Evolutionary conservation across 106 monocot genomes (phyloP), one percentile per base, ranked within the genome.

Genomic region (Dioscorea dumetorum): DNA sequence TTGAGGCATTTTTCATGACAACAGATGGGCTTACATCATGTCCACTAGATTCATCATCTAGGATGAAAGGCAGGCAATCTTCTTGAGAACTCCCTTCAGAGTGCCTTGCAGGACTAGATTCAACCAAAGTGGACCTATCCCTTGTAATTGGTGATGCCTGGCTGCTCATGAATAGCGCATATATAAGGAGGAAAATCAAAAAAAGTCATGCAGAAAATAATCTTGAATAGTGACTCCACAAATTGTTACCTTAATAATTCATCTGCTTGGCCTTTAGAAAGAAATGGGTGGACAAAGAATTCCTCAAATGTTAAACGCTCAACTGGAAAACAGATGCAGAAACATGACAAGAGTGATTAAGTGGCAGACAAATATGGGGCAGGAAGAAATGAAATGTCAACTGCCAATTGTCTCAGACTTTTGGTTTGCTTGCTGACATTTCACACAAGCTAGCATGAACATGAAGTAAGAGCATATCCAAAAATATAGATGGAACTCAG

Each of bases 241-340:
- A 12, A 59, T 51, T 61, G 57, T 83, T 67, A 90, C 97, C 92
- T 87, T 16, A 57, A 62, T 13, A 80, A 76, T 76, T 79, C 79
- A 19, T 85, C 68, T 33, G 50, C 49, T 20, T 51, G 31, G 13
- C 59, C 67, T 62, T 81, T 69, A 22, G 65, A 68, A 67, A 99
- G 84, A 83, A 99, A 99, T 62, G 59, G 89, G 69, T 99, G 92
- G 70, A 85, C 83, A 60, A 99, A 87, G 74, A 99, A 99, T 74
- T 99, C 97, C 54, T 99, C 92, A 76, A 90, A 85, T 22, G 97
- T 87, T 35, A 99, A 66, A 0, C 97, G 76, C 71, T 99, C 89
- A 69, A 99, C 97, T 99, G 83, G 65, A 82, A 34, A 41, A 18
- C 34, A 64, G 4, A 41, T 41, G 41, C 6, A 41, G 9, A 41